Conservation (phyloP, 768 basidiomycete species). For the Ramaria rubella region DNA sequence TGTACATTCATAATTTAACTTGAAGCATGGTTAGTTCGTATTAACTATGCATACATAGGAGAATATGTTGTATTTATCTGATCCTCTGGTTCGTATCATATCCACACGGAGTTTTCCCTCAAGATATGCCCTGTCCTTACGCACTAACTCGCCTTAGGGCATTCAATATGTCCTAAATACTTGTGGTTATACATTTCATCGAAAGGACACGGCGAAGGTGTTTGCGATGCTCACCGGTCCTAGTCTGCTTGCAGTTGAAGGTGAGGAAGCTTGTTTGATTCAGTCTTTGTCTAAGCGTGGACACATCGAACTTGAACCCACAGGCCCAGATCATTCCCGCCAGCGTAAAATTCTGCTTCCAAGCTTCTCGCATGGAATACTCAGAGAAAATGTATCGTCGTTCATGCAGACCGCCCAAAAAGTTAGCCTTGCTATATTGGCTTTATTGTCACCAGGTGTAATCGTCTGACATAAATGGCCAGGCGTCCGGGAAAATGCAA, state of each 20-base stretch:
- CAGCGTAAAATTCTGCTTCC: constrained; percentile 26
- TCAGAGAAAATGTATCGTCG: constrained; percentile 20
- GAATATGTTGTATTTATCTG: background rate
- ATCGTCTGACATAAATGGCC: no score
- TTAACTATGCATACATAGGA: no score
- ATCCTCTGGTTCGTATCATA: background rate
- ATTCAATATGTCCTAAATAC: constrained; percentile 25
- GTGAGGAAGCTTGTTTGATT: no score
- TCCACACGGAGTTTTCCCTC: background rate
- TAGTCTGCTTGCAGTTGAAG: constrained; percentile 16
- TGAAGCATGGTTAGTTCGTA: no score
- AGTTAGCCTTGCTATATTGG: no score
- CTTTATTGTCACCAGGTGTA: no score
- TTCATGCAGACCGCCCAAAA: constrained; percentile 20
- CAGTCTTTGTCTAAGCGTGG: no score
- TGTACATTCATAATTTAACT: background rate
- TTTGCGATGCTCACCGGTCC: constrained; percentile 12
- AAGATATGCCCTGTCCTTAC: no score
- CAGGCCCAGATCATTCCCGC: constrained; percentile 22
- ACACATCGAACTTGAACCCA: background rate
- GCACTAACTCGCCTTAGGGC: constrained; percentile 11
- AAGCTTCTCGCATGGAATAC: constrained; percentile 21
- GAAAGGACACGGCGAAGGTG: constrained; percentile 4
- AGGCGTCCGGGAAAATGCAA: background rate
- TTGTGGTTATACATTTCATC: constrained; percentile 24